These are phyloP conservation scores for Saraca asoca DNA, from an alignment of 331 rosid genomes.

Conservation along the genomic window DNA sequence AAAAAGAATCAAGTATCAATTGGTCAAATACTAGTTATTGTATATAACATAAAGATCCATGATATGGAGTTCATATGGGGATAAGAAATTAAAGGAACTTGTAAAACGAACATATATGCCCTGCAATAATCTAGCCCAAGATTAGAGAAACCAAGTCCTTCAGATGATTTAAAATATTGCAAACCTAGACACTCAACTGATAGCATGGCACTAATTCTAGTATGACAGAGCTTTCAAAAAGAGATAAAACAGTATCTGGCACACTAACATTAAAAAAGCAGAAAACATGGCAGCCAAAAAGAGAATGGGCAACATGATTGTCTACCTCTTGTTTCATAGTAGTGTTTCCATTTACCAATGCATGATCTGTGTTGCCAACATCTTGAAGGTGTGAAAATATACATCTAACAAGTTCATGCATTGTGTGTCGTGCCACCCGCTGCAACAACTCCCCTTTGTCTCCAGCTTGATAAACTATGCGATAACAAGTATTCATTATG, in stretches of 20 bases:
- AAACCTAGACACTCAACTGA: constrained; percentile 9
- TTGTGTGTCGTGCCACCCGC: constrained; percentile 81
- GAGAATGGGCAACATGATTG: constrained; percentile 11
- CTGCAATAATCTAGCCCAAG: not conserved
- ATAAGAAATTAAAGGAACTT: constrained; percentile 1
- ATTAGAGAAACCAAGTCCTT: not conserved
- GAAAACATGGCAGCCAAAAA: not conserved
- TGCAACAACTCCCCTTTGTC: constrained; percentile 86
- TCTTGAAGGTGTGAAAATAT: constrained; percentile 90
- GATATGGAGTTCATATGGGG: constrained; percentile 3
- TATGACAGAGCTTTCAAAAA: not conserved
- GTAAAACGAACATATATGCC: not conserved
- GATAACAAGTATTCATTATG: constrained; percentile 88
- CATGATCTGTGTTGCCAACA: constrained; percentile 65
- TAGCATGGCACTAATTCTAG: constrained; percentile 15
- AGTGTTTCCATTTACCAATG: constrained; percentile 70
- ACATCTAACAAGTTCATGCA: constrained; percentile 86
- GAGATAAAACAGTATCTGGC: not conserved
- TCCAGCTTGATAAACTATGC: constrained; percentile 95
- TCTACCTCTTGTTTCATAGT: constrained; percentile 66
- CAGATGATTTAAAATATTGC: constrained; percentile 6
- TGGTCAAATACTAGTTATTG: constrained; percentile 7
- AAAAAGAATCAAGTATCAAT: not conserved
- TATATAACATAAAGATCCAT: not conserved
- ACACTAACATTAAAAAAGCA: constrained; percentile 13